Evolutionary conservation across 2,329 filamentous ascomycete genomes (phyloP).

Genomic region (Lojkania enalia): DNA sequence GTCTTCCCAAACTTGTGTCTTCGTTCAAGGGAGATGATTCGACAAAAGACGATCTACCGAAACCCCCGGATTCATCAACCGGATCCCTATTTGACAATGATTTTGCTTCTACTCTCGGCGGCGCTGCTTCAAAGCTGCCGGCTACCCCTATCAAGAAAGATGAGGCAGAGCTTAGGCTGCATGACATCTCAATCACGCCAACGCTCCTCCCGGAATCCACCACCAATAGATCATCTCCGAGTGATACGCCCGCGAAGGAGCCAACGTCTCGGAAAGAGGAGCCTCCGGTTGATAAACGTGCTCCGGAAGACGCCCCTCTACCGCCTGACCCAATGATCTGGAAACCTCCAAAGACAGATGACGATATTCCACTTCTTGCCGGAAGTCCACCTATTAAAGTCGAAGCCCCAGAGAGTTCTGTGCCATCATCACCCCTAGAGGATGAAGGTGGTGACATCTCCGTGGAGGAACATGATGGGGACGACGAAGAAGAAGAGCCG

Average conservation of each 20-base stretch:
- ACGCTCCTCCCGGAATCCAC: conserved; percentile 27
- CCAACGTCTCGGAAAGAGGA: conserved; percentile 29
- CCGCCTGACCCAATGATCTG: conserved; percentile 40
- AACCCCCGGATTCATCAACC: conserved; percentile 48
- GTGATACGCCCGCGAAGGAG: conserved; percentile 18
- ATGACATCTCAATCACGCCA: conserved; percentile 45
- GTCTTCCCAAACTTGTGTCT: conserved; percentile 69
- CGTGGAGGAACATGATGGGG: conserved; percentile 49
- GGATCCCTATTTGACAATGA: conserved; percentile 63
- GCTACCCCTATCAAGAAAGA: conserved; percentile 47
- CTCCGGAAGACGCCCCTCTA: conserved; percentile 43
- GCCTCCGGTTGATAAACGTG: too few species aligned
- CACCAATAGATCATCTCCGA: conserved; percentile 12
- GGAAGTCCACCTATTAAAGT: conserved; percentile 53
- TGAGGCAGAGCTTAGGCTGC: conserved; percentile 31
- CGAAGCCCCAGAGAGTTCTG: conserved; percentile 40
- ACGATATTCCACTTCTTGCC: conserved; percentile 50
- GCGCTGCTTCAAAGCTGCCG: conserved; percentile 35
- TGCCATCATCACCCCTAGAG: conserved; percentile 34
- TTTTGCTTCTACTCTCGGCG: conserved; percentile 63
- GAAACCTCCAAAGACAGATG: conserved; percentile 38
- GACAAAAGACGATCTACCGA: conserved; percentile 62
- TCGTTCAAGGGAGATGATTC: conserved; percentile 68
- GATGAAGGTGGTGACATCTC: conserved; percentile 38
- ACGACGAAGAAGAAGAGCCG: conserved; percentile 41